Base-by-base conservation (phyloP, 2,329 filamentous ascomycete species). In the Epichloe gansuensis region DNA sequence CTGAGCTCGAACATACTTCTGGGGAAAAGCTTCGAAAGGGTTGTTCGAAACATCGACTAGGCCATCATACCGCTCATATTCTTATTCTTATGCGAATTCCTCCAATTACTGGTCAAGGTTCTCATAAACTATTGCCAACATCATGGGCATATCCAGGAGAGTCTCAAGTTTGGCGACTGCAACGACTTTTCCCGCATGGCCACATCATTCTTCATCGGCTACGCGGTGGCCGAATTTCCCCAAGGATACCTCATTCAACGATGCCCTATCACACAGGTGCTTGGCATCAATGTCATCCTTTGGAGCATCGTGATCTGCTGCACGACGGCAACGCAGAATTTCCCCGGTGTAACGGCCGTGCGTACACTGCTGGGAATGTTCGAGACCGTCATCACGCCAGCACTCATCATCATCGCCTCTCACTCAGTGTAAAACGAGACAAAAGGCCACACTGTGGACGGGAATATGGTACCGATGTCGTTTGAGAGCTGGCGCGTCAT, bases 331-430 rank as follows among this genome's bases (percentile, higher is more conserved):
- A 68, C 64, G 38, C 61, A 63, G 5, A 68, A 64, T 53, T 76
- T 73, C 52, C 64, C 65, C 0, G 68, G 70, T 0, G 62, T 74
- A 36, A 67, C 68, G 2, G 65, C 68, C 4, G 69, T 68, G 46
- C 67, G 74, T 1, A 70, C 72, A 38, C 57, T 76, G 2, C 65
- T 76, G 2, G 74, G 74, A 5, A 59, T 69, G 15, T 71, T 75
- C 34, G 74, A 76, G 63, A 70, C 72, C 0, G 67, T 69, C 2
- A 73, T 77, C 38, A 73, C 71, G 0, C 73, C 74, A 2, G 69
- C 69, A n/a, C 72, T 75, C 51, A 74, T 75, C 68, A 68, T 77
- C 63, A 71, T 76, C 49, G 70, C 74, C 0, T 58, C 57, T 34
- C 55, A 53, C 57, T 34, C 55, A 53, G 31, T 63, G 66, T 66